Conservation (phyloP, 2,329 filamentous ascomycete genomes). For the Zasmidium angulare region DNA sequence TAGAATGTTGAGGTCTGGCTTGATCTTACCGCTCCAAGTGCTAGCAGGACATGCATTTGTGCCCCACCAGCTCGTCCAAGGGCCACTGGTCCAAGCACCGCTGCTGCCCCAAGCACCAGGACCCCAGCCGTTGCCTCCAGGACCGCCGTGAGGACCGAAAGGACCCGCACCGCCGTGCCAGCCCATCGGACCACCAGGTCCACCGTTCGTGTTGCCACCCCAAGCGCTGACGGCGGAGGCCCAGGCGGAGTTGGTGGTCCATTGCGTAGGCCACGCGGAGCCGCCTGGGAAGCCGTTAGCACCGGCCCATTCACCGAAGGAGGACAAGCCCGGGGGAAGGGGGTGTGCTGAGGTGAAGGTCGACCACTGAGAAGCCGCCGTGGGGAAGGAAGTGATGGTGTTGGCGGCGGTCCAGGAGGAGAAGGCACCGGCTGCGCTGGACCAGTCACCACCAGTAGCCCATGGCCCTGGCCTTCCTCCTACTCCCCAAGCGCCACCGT, state of each 20-base stretch:
- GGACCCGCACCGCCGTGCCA: slow-evolving; percentile 11
- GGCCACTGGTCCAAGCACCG: slow-evolving; percentile 33
- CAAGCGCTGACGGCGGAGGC: slow-evolving; percentile 21
- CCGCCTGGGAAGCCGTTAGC: slow-evolving; percentile 20
- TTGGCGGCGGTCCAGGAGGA: slow-evolving; percentile 27
- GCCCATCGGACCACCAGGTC: slow-evolving; percentile 9
- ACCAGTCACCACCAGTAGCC: slow-evolving; percentile 15
- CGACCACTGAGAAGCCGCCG: slow-evolving; percentile 29
- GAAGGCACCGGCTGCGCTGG: slow-evolving; percentile 15
- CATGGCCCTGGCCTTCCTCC: slow-evolving; percentile 10
- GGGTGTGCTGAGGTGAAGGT: slow-evolving; percentile 33
- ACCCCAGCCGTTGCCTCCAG: slow-evolving; percentile 33
- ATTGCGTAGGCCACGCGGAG: slow-evolving; percentile 20
- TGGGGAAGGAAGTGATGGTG: slow-evolving; percentile 26
- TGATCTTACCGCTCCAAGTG: slow-evolving; percentile 33
- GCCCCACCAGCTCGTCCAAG: slow-evolving; percentile 40
- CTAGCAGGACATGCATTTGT: slow-evolving; percentile 32
- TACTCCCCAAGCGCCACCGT: slow-evolving; percentile 14
- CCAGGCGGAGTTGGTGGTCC: slow-evolving; percentile 23
- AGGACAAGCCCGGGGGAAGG: slow-evolving; percentile 24
- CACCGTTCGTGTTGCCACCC: slow-evolving; percentile 8
- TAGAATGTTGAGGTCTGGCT: neutral
- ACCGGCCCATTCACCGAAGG: slow-evolving; percentile 18
- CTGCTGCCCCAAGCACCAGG: slow-evolving; percentile 29
- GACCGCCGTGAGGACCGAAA: slow-evolving; percentile 30